Evolutionary conservation across 768 basidiomycete species (phyloP), one percentile per base, ranked within the genome.

Genomic region (Strobilomyces echinocephalus): DNA sequence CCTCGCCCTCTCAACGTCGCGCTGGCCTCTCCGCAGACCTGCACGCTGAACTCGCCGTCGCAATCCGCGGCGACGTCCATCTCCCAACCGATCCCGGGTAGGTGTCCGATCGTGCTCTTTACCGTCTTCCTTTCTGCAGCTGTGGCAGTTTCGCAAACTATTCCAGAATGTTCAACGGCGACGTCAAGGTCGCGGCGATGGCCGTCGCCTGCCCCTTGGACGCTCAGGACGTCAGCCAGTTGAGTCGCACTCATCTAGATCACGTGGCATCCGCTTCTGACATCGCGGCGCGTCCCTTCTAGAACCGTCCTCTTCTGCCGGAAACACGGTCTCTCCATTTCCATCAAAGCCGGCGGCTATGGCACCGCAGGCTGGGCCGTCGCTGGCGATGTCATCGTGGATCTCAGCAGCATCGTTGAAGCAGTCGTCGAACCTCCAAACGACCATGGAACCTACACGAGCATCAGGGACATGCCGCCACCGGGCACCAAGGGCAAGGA

Each of bases 341-440:
- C 90, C 9, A 79, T 93, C 61, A 93, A 91, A 66, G 88, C 90
- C 1, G 94, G 94, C 24, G 94, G 94, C 0, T 94, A 88, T 64
- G 94, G 92, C 7, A 94, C 89, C 1, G 90, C 86, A 10, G 93
- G 91, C 1, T 92, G 91, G 88, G 82, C 90, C 44, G 81, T 95
- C 50, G 84, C 83, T 15, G 94, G 94, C 35, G 87, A 95, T 62
- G 75, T 95, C 52, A 84, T 95, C 63, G 69, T 95, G 59, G 94
- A 95, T 71, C 71, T 95, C 45, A 80, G 77, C 62, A 80, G 77
- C 60, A 72, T 97, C 46, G 74, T 75, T 49, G 84, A 85, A 35
- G 74, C 88, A 36, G 79, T 83, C 31, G 83, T 92, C 50, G 87
- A 88, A 63, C 61, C 75, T 8, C 87, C 87, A 16, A 70, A 66